Evolutionary conservation across 2,329 filamentous ascomycete species (phyloP).

Genomic region (Leptographium procerum): DNA sequence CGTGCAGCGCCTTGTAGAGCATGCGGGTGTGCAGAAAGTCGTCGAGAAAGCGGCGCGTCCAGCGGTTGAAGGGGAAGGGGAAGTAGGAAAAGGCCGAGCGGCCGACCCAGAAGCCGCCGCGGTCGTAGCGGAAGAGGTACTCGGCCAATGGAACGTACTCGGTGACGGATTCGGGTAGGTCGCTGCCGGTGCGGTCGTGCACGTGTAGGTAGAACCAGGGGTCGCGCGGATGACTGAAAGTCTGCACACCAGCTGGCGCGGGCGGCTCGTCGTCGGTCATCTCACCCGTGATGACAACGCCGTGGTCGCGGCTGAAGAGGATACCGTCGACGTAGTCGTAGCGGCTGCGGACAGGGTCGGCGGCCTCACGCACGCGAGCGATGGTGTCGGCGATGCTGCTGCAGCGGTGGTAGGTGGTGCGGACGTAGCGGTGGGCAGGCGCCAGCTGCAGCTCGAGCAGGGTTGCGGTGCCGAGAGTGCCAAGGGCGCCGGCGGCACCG

Average conservation of each 20-base stretch:
- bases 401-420: slow-evolving; percentile 48
- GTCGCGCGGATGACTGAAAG: slow-evolving; percentile 47
- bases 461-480: slow-evolving; percentile 57
- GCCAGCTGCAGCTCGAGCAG: slow-evolving; percentile 53
- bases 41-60: slow-evolving; percentile 58
- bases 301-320: slow-evolving; percentile 48
- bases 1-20: slow-evolving; percentile 62
- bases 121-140: slow-evolving; percentile 68
- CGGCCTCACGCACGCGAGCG: slow-evolving; percentile 27
- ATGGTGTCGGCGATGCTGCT: slow-evolving; percentile 36
- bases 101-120: slow-evolving; percentile 65
- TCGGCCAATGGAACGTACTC: slow-evolving; percentile 58
- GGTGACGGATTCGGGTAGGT: slow-evolving; percentile 9
- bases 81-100: slow-evolving; percentile 57
- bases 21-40: slow-evolving; percentile 64
- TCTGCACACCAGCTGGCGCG: slow-evolving; percentile 29
- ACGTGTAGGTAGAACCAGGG: slow-evolving; percentile 72
- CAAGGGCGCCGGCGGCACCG: slow-evolving; percentile 55
- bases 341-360: slow-evolving; percentile 1
- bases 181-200: slow-evolving; percentile 23
- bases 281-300: slow-evolving; percentile 54
- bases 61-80: slow-evolving; percentile 49
- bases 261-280: slow-evolving; percentile 42
- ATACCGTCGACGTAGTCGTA: slow-evolving; percentile 65
- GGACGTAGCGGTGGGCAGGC: slow-evolving; percentile 48